Conservation (phyloP, 2,329 filamentous ascomycete species). For the Cordyceps javanica region DNA sequence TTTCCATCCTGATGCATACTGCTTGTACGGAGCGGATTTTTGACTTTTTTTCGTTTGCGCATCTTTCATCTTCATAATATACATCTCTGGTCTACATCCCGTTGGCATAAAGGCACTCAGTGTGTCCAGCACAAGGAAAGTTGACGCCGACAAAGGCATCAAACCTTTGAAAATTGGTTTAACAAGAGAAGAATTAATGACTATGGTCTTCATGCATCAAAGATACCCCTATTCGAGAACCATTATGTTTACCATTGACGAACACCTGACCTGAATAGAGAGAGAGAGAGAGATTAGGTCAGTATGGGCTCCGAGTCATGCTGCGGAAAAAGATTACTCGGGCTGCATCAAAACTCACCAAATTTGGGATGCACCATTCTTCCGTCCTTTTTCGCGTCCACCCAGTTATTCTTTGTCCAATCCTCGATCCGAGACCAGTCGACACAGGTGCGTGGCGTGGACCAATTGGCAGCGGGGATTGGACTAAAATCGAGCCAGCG, state of each 20-base stretch:
- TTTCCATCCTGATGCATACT: no score
- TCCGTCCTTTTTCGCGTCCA: not conserved
- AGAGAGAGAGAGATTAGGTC: not conserved
- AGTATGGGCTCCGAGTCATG: not conserved
- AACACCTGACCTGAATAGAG: not conserved
- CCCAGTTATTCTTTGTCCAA: constrained; percentile 1
- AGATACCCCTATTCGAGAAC: not conserved
- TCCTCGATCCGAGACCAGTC: constrained; percentile 1
- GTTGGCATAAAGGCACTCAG: no score
- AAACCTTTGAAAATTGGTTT: no score
- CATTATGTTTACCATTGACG: not conserved
- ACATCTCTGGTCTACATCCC: no score
- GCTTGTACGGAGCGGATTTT: no score
- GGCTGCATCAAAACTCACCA: not conserved
- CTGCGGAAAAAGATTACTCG: not conserved
- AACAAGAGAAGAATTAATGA: not conserved
- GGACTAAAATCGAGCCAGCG: constrained; percentile 3
- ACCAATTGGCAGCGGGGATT: not conserved
- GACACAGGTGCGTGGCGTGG: not conserved
- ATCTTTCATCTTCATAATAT: no score
- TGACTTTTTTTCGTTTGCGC: no score
- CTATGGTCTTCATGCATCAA: not conserved
- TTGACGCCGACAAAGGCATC: no score
- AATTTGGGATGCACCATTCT: constrained; percentile 1
- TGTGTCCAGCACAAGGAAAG: no score